Evolutionary conservation across 2,329 filamentous ascomycete species (phyloP).

Genomic region (Amylocarpus encephaloides): DNA sequence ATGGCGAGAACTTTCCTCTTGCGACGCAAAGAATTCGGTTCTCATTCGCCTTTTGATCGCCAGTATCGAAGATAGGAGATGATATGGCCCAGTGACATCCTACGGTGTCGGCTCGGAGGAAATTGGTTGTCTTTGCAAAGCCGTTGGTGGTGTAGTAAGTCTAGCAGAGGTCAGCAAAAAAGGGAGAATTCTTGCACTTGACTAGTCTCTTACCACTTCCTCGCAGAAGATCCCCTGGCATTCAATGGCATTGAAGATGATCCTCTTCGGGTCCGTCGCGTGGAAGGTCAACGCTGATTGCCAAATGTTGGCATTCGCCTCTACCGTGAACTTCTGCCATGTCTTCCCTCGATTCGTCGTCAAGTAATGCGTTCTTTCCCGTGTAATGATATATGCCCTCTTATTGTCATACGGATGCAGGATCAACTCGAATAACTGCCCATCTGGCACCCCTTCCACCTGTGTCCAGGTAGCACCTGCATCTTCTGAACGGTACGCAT

Average conservation of each 20-base stretch:
- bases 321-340: conserved; percentile 69
- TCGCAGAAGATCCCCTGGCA: conserved; percentile 60
- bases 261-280: conserved; percentile 72
- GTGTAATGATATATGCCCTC: conserved; percentile 74
- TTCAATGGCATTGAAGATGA: conserved; percentile 74
- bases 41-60: conserved; percentile 57
- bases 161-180: conserved; percentile 19
- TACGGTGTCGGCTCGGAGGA: conserved; percentile 60
- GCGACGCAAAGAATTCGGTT: conserved; percentile 76
- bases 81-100: conserved; percentile 87
- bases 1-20: conserved; percentile 62
- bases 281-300: conserved; percentile 66
- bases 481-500: conserved; percentile 72
- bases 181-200: not conserved
- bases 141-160: conserved; percentile 75
- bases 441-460: conserved; percentile 58
- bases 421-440: conserved; percentile 55
- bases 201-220: conserved; percentile 39
- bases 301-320: conserved; percentile 49
- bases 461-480: conserved; percentile 72
- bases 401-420: conserved; percentile 74
- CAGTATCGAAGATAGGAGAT: conserved; percentile 65
- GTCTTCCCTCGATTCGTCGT: conserved; percentile 76
- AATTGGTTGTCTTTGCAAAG: conserved; percentile 62
- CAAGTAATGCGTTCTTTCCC: conserved; percentile 66